Percentiles rank a stretch among this genome's conserved stretches.
phyloP scores from a whole-genome alignment of 495 filamentous ascomycete genomes.

The Aspergillus leporis region DNA sequence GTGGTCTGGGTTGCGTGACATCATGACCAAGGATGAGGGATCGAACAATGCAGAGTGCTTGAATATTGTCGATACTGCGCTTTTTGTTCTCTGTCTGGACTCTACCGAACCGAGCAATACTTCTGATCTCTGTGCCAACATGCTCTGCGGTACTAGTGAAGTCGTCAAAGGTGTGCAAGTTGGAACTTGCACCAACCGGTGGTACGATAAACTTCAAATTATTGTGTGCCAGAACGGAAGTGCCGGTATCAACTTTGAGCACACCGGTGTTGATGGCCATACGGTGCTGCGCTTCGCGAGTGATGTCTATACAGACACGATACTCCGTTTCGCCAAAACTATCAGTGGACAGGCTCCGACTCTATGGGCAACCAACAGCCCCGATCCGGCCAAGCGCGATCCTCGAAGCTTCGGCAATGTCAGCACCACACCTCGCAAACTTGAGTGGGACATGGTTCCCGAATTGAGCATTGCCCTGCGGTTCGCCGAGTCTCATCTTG shows the following conservation, averaged over 20 bases:
- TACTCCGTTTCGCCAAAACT: constrained; percentile 89
- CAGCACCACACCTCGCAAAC: constrained; percentile 88
- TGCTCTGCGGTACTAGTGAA: constrained; percentile 94
- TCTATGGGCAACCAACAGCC: constrained; percentile 86
- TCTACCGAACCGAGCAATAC: constrained; percentile 80
- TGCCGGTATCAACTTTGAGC: constrained; percentile 98
- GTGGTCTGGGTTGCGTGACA: constrained; percentile 89
- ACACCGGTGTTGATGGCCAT: constrained; percentile 97
- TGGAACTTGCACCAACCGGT: constrained; percentile 95
- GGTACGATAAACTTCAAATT: constrained; percentile 99
- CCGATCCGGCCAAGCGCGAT: constrained; percentile 92
- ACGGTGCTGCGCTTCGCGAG: constrained; percentile 95
- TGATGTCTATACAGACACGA: constrained; percentile 97
- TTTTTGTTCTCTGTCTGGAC: constrained; percentile 91
- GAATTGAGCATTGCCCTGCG: constrained; percentile 88
- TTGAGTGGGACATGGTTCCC: constrained; percentile 97
- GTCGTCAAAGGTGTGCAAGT: constrained; percentile 93
- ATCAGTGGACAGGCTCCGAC: constrained; percentile 95
- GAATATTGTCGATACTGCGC: constrained; percentile 88
- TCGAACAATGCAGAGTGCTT: constrained; percentile 96
- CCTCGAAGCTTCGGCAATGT: constrained; percentile 93
- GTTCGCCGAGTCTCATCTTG: constrained; percentile 92
- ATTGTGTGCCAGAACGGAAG: constrained; percentile 99
- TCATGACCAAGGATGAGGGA: constrained; percentile 79
- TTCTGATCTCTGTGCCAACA: constrained; percentile 88